Evolutionary conservation across 176 grass and related monocot genomes (phyloP), one percentile per base, ranked within the genome.

Genomic region (Bonia amplexicaulis): DNA sequence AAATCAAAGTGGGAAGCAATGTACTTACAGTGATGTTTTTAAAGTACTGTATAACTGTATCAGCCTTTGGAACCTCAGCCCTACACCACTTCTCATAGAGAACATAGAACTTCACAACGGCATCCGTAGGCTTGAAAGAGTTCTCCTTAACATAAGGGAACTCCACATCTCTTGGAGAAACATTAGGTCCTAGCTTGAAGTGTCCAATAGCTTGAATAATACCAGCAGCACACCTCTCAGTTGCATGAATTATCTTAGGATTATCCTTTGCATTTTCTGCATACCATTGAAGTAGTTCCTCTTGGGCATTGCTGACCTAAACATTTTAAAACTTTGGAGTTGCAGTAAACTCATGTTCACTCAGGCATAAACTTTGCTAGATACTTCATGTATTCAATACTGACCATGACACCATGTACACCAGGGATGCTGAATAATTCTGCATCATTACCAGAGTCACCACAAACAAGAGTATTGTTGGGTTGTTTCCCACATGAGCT

Each of bases 371-470:
- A 76, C 29, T 76, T 90, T 79, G n/a, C 12, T 72, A 71, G 25
- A 78, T 22, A 45, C 9, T 79, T 39, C 3, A 70, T 58, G 40
- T 78, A 40, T 78, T 86, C 14, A 68, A 71, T 20, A 89, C 89
- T 88, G 64, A 97, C 94, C 92, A 97, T 97, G 82, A 97, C 94
- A 86, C 94, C 94, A 31, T 92, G 82, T 65, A 97, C 92, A 67
- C 79, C 94, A 79, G 85, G 84, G 82, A 97, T 90, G 71, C 91
- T 97, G 53, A 97, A 97, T 51, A 94, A 79, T 74, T 97, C 94
- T 61, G 94, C 92, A 83, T 94, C 94, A 69, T 97, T 94, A 61
- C 92, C 94, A 79, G 94, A 97, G 87, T 94, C 90, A 47, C 94
- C 94, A 14, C 94, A 97, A 70, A 88, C 94, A 88, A 97, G 94